These are phyloP conservation scores for Taiwanofungus camphoratus DNA, from an alignment of 1,284 basidiomycete genomes.

Conservation along the genomic window DNA sequence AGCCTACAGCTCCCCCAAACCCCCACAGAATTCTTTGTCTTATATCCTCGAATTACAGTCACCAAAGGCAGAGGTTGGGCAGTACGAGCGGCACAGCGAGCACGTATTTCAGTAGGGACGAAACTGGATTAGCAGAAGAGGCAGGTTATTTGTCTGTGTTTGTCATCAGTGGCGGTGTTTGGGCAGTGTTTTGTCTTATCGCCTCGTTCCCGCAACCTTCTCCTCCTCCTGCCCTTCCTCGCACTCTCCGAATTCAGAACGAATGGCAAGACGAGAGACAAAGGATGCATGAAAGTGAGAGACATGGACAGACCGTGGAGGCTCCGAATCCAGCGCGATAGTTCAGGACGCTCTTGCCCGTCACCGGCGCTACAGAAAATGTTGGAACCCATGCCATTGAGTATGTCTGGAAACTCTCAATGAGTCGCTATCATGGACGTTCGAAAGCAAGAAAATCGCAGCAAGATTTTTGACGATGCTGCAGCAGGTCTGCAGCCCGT, in stretches of 20 bases:
- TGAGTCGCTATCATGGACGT: not conserved
- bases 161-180: constrained; percentile 16
- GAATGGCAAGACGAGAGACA: not conserved
- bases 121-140: constrained; percentile 10
- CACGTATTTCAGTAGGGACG: constrained; percentile 15
- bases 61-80: constrained; percentile 1
- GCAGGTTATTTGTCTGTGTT: constrained; percentile 19
- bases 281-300: not conserved
- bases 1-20: constrained; percentile 10
- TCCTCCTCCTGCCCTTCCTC: constrained; percentile 7
- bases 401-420: not conserved
- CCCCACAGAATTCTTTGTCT: not conserved
- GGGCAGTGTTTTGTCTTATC: constrained; percentile 11
- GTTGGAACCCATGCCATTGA: not conserved
- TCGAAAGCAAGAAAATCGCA: not conserved
- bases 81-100: constrained; percentile 10
- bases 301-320: too few relatives aligned
- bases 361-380: too few relatives aligned
- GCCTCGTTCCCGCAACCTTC: constrained; percentile 4
- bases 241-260: not conserved
- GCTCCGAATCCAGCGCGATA: too few relatives aligned
- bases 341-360: too few relatives aligned
- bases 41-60: not conserved
- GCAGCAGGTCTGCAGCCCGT: not conserved
- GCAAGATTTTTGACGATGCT: not conserved